Evolutionary conservation across 1,284 basidiomycete species (phyloP), one percentile per base, ranked within the genome.

Genomic region (Ganoderma resinaceum): DNA sequence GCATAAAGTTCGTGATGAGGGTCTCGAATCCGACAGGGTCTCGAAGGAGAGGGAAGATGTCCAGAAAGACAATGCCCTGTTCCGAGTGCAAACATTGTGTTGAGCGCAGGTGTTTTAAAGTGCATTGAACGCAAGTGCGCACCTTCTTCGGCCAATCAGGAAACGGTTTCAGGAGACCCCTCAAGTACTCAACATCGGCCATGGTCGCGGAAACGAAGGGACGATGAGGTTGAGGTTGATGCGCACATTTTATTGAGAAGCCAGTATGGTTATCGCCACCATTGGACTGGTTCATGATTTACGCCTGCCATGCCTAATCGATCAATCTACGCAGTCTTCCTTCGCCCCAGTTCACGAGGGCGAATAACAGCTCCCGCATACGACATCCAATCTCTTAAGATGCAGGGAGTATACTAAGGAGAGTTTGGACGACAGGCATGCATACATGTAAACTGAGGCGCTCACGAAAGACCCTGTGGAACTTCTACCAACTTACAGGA

Each of bases 61-160:
- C 96, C 69, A 96, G 83, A 77, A 96, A 96, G 53, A 85, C 83
- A 74, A 96, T 87, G 29, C 94, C 94, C 93, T 95, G 72, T 12
- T 63, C 33, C 14, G 11, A 23, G 43, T 40, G 23, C 35, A 16
- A 38, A 12, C 37, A 12, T 38, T 12, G 61, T 53, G 31, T 16
- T 57, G 5, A 23, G 35, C 40, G 14, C 7, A 42, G 23, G 26
- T 26, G 42, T 18, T 16, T 18, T 23, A 1, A 31, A 7, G 38
- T 14, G 18, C 18, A 42, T 57, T 43, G 42, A 29, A 20, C 12
- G 37, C 37, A 12, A 38, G 9, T 20, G 71, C 81, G 62, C 70
- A 94, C 95, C 87, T 95, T 92, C 85, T 95, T 93, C 38, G 95
- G 95, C 76, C 96, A 97, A 79, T 95, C 92, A 23, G 89, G 84